These are phyloP conservation scores for Penicillium diatomitis DNA, from an alignment of 495 filamentous ascomycete species.

Conservation along the genomic window DNA sequence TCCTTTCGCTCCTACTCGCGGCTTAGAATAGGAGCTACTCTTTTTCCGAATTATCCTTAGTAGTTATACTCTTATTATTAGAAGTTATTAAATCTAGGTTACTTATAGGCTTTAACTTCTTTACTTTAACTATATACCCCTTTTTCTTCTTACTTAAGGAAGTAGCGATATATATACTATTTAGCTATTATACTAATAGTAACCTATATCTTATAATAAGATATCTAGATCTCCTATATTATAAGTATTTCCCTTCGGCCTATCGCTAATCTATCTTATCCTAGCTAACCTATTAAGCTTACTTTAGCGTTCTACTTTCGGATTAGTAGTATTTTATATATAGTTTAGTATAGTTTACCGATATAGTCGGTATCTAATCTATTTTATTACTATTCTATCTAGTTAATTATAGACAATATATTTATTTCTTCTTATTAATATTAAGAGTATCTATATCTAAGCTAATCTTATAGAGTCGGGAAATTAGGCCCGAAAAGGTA, in stretches of 20 bases:
- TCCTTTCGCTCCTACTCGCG: conserved; percentile 1
- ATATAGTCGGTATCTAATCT: neutral
- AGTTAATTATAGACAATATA: neutral
- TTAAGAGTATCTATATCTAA: neutral
- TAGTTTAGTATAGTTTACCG: neutral
- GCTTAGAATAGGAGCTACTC: conserved; percentile 2
- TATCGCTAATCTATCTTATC: neutral
- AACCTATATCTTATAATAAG: neutral
- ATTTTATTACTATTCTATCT: neutral
- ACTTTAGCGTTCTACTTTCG: neutral
- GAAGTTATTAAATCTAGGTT: no score
- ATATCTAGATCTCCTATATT: neutral
- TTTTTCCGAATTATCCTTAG: no score
- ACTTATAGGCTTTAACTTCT: no score
- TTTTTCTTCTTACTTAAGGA: no score
- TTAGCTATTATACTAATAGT: neutral
- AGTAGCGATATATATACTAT: neutral
- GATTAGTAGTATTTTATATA: neutral
- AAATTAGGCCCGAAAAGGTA: conserved; percentile 1
- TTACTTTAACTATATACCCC: no score
- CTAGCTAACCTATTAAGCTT: neutral
- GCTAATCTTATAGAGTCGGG: neutral
- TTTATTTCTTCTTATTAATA: neutral
- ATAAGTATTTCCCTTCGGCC: neutral
- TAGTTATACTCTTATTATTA: no score